These are phyloP conservation scores for Calocybe gambosa DNA, from an alignment of 1,284 basidiomycete genomes.

Conservation along the genomic window DNA sequence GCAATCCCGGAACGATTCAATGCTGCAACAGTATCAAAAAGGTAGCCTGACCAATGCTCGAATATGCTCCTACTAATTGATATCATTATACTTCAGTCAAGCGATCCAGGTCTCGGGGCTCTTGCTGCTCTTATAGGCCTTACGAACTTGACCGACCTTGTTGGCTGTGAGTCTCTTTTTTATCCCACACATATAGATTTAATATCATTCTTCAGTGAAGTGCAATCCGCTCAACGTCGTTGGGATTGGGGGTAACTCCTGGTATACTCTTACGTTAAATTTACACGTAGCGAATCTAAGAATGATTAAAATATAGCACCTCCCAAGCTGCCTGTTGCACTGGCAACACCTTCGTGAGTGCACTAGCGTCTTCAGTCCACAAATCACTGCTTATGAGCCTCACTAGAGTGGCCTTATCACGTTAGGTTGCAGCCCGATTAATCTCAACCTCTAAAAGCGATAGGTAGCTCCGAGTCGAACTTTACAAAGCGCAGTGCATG, in stretches of 20 bases:
- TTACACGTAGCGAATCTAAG: background rate
- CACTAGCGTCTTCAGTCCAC: background rate
- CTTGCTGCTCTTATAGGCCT: conserved; percentile 16
- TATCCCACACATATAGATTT: too few species aligned
- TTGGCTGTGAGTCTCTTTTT: conserved; percentile 17
- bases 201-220: conserved; percentile 1
- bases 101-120: conserved; percentile 1
- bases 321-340: conserved; percentile 19
- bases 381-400: background rate
- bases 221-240: conserved; percentile 5
- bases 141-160: conserved; percentile 13
- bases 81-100: conserved; percentile 3
- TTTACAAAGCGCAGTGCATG: background rate
- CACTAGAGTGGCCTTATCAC: conserved; percentile 11
- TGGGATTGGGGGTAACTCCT: conserved; percentile 6
- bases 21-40: conserved; percentile 17
- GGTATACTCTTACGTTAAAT: background rate
- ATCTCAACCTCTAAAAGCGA: conserved; percentile 5
- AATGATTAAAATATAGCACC: conserved; percentile 4
- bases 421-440: conserved; percentile 13
- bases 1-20: conserved; percentile 11
- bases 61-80: background rate
- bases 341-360: conserved; percentile 16
- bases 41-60: background rate
- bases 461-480: background rate